phyloP scores from a whole-genome alignment of 176 grass and related monocot species.

The Phragmites australis region DNA sequence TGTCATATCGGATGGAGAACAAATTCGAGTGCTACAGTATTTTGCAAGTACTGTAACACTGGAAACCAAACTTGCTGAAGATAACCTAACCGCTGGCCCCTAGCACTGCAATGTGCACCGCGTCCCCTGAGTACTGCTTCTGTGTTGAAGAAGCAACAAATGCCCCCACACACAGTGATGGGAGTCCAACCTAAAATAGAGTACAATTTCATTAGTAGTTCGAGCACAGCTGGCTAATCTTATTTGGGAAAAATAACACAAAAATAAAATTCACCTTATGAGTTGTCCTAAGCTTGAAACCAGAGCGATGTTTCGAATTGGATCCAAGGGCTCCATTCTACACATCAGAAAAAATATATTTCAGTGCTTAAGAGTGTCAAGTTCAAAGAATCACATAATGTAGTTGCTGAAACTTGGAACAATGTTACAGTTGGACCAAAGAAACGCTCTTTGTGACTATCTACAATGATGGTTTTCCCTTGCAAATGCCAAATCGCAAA shows the following conservation, averaged over 20 bases:
- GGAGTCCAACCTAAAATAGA: neutral
- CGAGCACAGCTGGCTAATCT: neutral
- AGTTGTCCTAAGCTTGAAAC: constrained; percentile 15
- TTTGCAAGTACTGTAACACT: no score
- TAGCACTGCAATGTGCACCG: constrained; percentile 64
- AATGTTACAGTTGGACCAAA: neutral
- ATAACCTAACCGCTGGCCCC: constrained; percentile 97
- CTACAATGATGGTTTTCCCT: no score
- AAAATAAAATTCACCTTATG: neutral
- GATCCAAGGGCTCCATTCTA: constrained; percentile 39
- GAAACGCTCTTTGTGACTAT: neutral
- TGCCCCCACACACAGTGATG: constrained; percentile 37
- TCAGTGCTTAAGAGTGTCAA: neutral
- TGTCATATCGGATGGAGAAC: no score
- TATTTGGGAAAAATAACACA: neutral
- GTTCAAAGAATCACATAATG: neutral
- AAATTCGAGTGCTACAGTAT: no score
- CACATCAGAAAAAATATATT: neutral
- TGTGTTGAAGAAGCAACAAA: constrained; percentile 49
- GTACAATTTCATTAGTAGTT: neutral
- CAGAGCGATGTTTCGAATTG: neutral
- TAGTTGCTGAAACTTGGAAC: neutral
- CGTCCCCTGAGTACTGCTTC: constrained; percentile 55
- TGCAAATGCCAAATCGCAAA: no score
- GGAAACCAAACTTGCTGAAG: no score